phyloP scores from a whole-genome alignment of 805 yeast species.

The Cyberlindnera suaveolens region DNA sequence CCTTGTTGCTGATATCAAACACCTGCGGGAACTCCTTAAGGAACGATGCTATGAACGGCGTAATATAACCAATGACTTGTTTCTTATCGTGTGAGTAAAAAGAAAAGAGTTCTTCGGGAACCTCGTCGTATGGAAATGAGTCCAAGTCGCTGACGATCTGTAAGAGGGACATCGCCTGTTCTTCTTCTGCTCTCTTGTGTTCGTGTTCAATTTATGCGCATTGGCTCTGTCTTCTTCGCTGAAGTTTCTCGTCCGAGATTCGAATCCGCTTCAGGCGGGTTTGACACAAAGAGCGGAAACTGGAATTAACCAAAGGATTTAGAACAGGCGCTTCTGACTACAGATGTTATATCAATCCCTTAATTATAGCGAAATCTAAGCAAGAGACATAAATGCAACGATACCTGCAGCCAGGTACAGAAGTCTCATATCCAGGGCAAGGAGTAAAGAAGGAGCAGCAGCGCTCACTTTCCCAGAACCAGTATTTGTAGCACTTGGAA shows the following conservation, averaged over 20 bases:
- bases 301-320: too few species aligned
- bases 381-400: conserved; percentile 12
- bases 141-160: conserved; percentile 16
- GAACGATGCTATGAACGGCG: conserved; percentile 8
- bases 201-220: too few species aligned
- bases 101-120: not conserved
- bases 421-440: conserved; percentile 15
- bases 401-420: conserved; percentile 18
- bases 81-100: conserved; percentile 15
- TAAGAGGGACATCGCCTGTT: conserved; percentile 2
- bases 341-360: not conserved
- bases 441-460: conserved; percentile 8
- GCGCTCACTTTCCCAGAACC: conserved; percentile 25
- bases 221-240: too few species aligned
- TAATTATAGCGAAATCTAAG: not conserved
- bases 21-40: conserved; percentile 4
- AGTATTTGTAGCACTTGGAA: conserved; percentile 32
- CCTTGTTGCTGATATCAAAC: conserved; percentile 22
- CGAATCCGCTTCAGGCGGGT: too few species aligned
- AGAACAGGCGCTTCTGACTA: too few species aligned
- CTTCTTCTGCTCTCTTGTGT: not conserved
- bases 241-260: too few species aligned
- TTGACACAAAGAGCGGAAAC: too few species aligned
- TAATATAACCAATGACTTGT: conserved; percentile 11
- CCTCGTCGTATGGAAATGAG: conserved; percentile 21